Evolutionary conservation across 306 rosid species (phyloP), one percentile per base, ranked within the genome.

Genomic region (Pterocarpus macrocarpus): DNA sequence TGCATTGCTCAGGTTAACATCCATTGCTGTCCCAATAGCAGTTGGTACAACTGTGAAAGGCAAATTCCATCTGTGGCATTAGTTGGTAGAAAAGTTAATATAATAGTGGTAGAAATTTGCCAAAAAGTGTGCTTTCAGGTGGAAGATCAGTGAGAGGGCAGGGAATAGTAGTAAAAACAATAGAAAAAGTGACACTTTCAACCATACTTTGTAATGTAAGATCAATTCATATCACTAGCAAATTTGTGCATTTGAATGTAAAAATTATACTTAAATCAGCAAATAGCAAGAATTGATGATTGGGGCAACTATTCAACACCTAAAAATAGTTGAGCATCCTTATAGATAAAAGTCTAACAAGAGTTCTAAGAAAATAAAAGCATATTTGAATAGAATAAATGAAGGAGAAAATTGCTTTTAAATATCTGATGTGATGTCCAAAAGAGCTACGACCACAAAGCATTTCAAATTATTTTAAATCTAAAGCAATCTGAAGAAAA

Each of bases 11-110:
- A 95, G 87, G 85, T 95, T 91, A 77, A 93, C 80, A 82, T 95
- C 99, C 96, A 92, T 87, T 77, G 99, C 98, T 75, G 98, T 87
- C 83, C 96, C 99, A 79, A 95, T 90, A 87, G 97, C 97, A 45
- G 98, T 95, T 45, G 99, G 99, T 89, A 95, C 96, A 95, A 95
- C 99, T 95, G 99, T 95, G 89, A 95, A 95, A 95, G 99, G 99
- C 88, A 95, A 95, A 95, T 91, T 95, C 98, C 99, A 93, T 95
- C 99, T 95, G 99, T 93, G 75, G 95, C 98, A 95, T 95, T 95
- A 95, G 99, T 95, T 88, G 92, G 90, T 93, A 90, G 92, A 87
- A 82, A 93, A 85, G 98, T 95, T 90, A 93, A 91, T 90, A 87
- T 73, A 87, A 78, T 64, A 83, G 57, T 76, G 64, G 43, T 22